Conservation (phyloP, 2,329 filamentous ascomycete species). For the Byssochlamys sp. region DNA sequence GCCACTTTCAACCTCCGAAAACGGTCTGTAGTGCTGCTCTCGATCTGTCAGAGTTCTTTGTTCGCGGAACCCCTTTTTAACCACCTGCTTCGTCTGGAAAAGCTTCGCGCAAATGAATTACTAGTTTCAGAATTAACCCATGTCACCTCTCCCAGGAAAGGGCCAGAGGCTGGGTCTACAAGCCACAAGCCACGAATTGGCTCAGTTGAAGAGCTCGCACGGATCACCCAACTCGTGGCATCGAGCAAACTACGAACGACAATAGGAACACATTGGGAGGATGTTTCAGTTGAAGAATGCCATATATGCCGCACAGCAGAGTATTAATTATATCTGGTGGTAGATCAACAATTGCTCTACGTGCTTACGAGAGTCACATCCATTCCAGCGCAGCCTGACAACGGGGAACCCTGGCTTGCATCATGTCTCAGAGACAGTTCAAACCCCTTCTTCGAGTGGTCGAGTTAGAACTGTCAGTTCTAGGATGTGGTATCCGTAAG, state of each 20-base stretch:
- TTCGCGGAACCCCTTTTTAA: background rate
- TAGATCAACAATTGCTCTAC: background rate
- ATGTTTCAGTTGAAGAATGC: background rate
- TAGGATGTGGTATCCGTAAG: background rate
- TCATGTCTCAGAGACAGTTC: background rate
- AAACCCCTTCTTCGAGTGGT: background rate
- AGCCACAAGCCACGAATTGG: background rate
- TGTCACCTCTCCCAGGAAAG: background rate
- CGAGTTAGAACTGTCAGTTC: background rate
- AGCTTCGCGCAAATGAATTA: background rate
- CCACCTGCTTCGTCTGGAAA: background rate
- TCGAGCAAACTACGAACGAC: background rate
- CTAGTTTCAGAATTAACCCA: background rate
- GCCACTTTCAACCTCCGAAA: background rate
- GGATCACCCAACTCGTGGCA: background rate
- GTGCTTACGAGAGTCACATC: background rate
- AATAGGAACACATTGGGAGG: background rate
- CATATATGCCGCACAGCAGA: background rate
- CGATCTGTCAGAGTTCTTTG: background rate
- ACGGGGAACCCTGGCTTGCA: background rate
- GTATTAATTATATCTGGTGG: background rate
- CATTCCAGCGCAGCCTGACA: background rate
- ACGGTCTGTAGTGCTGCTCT: background rate
- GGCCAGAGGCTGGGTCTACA: background rate
- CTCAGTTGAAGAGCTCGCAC: background rate